Conservation (phyloP, 148 eudicot species). For the Rhododendron simsii region DNA sequence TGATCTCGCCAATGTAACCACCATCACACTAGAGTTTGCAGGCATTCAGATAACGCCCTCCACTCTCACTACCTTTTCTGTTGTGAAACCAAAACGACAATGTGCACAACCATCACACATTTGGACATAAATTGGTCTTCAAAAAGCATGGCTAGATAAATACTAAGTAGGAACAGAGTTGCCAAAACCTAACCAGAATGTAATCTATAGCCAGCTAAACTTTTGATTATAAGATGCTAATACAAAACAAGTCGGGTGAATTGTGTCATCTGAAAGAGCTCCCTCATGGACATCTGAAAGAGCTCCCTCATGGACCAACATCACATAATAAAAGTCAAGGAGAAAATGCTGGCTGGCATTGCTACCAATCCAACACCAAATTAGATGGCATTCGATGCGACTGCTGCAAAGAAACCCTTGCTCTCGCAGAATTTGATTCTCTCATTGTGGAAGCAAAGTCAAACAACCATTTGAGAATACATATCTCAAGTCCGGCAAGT, state of each 20-base stretch:
- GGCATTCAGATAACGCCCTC: not conserved
- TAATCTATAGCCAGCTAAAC: not conserved
- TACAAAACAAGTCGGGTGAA: not conserved
- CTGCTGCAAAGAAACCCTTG: too few relatives aligned
- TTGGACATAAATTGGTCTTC: not conserved
- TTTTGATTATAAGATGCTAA: not conserved
- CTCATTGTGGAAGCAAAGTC: too few relatives aligned
- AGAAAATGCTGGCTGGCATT: not conserved
- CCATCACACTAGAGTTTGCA: not conserved
- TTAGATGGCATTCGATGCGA: not conserved
- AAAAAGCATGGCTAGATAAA: not conserved
- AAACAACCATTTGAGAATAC: too few relatives aligned
- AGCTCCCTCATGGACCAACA: not conserved
- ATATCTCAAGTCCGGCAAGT: too few relatives aligned
- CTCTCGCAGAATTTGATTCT: too few relatives aligned
- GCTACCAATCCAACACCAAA: not conserved
- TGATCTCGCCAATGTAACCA: not conserved
- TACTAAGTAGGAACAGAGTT: not conserved
- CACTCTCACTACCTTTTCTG: not conserved
- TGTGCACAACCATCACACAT: not conserved
- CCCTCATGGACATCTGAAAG: not conserved
- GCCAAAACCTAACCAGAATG: not conserved
- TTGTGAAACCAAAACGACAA: not conserved
- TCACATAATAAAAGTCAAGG: not conserved
- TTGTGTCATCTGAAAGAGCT: not conserved